Conservation (phyloP, 495 filamentous ascomycete species). For the Rhizodiscina lignyota region DNA sequence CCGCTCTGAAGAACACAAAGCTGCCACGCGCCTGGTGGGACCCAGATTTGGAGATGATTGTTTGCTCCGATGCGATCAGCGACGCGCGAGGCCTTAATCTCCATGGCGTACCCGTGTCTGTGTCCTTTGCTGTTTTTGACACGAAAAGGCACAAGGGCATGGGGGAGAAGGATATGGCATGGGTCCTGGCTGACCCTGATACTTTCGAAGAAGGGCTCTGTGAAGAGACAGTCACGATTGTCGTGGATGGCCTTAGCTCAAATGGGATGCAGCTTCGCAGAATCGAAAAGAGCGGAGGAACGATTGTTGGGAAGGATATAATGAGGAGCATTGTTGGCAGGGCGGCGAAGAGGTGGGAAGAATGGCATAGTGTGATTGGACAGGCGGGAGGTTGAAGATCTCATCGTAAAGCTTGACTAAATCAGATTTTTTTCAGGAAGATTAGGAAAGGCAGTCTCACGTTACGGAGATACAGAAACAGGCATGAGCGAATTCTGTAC, state of each 20-base stretch:
- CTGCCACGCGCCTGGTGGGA: constrained; percentile 82
- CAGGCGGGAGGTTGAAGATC: no score
- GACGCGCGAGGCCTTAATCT: constrained; percentile 36
- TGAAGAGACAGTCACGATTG: constrained; percentile 53
- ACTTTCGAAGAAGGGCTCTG: constrained; percentile 73
- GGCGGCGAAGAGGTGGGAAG: constrained; percentile 36
- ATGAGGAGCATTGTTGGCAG: constrained; percentile 36
- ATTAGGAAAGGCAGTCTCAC: no score
- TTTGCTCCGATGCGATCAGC: constrained; percentile 46
- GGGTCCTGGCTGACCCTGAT: constrained; percentile 80
- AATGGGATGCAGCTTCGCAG: constrained; percentile 41
- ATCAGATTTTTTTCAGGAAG: no score
- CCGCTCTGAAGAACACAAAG: constrained; percentile 62
- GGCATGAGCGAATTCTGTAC: no score
- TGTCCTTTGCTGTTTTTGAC: constrained; percentile 53
- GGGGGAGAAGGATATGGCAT: constrained; percentile 31
- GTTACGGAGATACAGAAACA: no score
- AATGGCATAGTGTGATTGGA: constrained; percentile 24
- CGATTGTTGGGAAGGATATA: constrained; percentile 34
- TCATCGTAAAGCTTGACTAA: no score
- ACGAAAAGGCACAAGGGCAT: constrained; percentile 2
- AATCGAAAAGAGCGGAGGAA: constrained; percentile 76
- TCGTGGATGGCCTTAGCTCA: constrained; percentile 43
- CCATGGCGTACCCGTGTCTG: constrained; percentile 46
- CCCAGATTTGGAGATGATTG: constrained; percentile 53